Conservation (phyloP, 208 protist genomes). For the Balamuthia mandrillaris region DNA sequence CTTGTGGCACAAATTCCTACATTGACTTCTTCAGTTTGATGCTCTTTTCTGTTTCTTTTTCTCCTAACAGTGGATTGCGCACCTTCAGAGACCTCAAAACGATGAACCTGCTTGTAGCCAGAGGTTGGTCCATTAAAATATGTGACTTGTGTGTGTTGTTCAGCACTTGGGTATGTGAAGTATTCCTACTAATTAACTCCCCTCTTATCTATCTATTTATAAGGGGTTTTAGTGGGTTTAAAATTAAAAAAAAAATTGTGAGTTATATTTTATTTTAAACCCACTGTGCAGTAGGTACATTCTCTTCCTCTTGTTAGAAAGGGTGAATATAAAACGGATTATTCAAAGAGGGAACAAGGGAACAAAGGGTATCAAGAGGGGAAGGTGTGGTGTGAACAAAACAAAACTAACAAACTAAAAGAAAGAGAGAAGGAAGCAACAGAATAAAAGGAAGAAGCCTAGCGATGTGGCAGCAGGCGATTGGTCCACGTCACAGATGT, state of each 20-base stretch:
- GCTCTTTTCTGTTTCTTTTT: background rate
- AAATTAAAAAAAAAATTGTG: slow-evolving; percentile 33
- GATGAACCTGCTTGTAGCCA: slow-evolving; percentile 45
- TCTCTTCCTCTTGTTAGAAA: background rate
- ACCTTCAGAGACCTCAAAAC: slow-evolving; percentile 50
- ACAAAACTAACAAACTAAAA: too few species aligned
- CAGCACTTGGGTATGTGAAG: background rate
- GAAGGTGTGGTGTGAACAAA: too few species aligned
- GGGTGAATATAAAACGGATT: too few species aligned
- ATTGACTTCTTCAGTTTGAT: background rate
- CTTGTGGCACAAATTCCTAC: background rate
- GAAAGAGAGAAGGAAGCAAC: too few species aligned
- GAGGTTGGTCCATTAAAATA: slow-evolving; percentile 38
- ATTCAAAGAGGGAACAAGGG: too few species aligned
- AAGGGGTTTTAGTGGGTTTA: slow-evolving; percentile 27
- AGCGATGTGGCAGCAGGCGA: too few species aligned
- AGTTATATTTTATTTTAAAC: slow-evolving; percentile 9
- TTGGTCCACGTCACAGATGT: too few species aligned
- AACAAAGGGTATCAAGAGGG: too few species aligned
- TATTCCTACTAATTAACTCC: too few species aligned
- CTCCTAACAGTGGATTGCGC: background rate
- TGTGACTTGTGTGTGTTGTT: slow-evolving; percentile 34
- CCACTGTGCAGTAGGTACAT: background rate
- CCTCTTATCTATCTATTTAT: too few species aligned
- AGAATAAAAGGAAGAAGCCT: too few species aligned